Conservation (phyloP, 176 grass and related monocot genomes). For the Oryza punctata region DNA sequence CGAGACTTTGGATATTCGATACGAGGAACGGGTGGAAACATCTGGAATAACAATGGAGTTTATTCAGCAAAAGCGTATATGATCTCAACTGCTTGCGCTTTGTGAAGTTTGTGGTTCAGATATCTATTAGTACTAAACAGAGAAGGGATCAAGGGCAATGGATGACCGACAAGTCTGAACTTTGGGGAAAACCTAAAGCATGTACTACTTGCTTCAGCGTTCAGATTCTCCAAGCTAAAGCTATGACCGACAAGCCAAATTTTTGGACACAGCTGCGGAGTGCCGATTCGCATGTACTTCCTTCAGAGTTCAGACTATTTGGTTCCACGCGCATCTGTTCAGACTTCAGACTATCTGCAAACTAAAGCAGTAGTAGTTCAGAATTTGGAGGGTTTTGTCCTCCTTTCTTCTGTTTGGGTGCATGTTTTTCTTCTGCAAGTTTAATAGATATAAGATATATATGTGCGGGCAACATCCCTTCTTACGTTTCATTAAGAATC, state of each 20-base stretch:
- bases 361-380: not conserved
- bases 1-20: not conserved
- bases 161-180: not conserved
- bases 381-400: not conserved
- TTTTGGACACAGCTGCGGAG: not conserved
- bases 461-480: not conserved
- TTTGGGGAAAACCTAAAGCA: not conserved
- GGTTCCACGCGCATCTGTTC: not conserved
- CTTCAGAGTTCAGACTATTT: not conserved
- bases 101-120: not conserved
- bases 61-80: not conserved
- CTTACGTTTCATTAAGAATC: not conserved
- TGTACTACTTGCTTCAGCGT: not conserved
- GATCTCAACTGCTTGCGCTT: not conserved
- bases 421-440: not conserved
- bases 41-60: not conserved
- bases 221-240: not conserved
- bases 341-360: no score
- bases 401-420: not conserved
- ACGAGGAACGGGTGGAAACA: not conserved
- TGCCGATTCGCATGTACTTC: not conserved
- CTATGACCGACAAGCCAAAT: not conserved
- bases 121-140: not conserved
- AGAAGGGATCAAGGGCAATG: not conserved
- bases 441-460: no score